These are phyloP conservation scores for Sordariomycetes sp. DNA, from an alignment of 2,329 filamentous ascomycete genomes.

Conservation along the genomic window DNA sequence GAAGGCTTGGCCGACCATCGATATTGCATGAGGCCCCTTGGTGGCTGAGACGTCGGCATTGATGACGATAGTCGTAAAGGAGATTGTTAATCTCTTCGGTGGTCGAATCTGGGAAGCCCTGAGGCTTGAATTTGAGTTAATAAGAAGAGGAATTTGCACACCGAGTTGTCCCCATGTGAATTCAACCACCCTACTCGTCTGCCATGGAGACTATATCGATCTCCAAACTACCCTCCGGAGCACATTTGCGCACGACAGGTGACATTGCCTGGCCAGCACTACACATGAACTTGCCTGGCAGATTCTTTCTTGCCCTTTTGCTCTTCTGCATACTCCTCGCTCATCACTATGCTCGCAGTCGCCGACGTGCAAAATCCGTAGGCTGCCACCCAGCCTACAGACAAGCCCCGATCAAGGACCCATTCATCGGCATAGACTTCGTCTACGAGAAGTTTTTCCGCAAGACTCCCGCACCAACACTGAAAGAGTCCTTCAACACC, in stretches of 20 bases:
- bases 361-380: neutral
- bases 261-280: neutral
- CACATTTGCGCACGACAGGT: neutral
- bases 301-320: neutral
- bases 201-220: too few species aligned
- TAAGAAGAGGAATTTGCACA: too few species aligned
- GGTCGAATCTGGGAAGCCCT: neutral
- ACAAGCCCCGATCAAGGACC: conserved; percentile 16
- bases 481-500: conserved; percentile 14
- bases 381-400: conserved; percentile 14
- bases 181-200: too few species aligned
- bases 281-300: neutral
- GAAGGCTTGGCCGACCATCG: too few species aligned
- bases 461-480: conserved; percentile 13
- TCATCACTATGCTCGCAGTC: neutral
- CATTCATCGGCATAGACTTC: conserved; percentile 24
- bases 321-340: neutral
- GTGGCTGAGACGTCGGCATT: neutral
- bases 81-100: neutral
- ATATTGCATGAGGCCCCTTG: too few species aligned
- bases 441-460: conserved; percentile 18
- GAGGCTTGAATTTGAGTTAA: too few species aligned
- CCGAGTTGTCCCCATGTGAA: too few species aligned
- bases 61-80: neutral
- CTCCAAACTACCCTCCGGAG: neutral